These are phyloP conservation scores for Mycena capillaripes DNA, from an alignment of 768 basidiomycete species.

Conservation along the genomic window DNA sequence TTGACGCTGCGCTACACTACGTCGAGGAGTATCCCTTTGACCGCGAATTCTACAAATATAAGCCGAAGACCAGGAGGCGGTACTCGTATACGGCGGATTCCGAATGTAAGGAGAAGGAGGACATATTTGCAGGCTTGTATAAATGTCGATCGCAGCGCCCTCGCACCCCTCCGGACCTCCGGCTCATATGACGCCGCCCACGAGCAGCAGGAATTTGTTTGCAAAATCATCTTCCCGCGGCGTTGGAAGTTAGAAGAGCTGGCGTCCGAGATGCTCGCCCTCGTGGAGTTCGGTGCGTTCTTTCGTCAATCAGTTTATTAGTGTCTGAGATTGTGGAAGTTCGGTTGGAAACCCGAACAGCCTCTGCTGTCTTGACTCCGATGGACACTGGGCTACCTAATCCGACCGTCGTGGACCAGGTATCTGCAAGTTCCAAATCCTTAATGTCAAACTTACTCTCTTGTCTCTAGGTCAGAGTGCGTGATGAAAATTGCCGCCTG, in stretches of 20 bases:
- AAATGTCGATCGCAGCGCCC: conserved; percentile 27
- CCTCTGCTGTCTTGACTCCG: conserved; percentile 23
- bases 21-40: conserved; percentile 25
- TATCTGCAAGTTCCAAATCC: conserved; percentile 23
- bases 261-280: conserved; percentile 29
- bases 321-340: conserved; percentile 27
- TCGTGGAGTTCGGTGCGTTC: conserved; percentile 25
- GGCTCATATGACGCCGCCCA: conserved; percentile 28
- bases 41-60: conserved; percentile 30
- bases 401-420: conserved; percentile 21
- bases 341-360: conserved; percentile 24
- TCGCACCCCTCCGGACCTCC: conserved; percentile 23
- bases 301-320: conserved; percentile 28
- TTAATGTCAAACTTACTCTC: conserved; percentile 24
- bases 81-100: conserved; percentile 23
- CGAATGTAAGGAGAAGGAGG: conserved; percentile 28
- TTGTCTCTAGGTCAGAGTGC: conserved; percentile 24
- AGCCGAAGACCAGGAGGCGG: conserved; percentile 10
- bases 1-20: conserved; percentile 29
- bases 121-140: conserved; percentile 25
- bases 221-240: conserved; percentile 16
- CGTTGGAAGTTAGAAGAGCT: conserved; percentile 27
- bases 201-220: conserved; percentile 25
- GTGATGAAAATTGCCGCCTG: conserved; percentile 30
- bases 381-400: conserved; percentile 15